Evolutionary conservation across 768 basidiomycete genomes (phyloP).

Genomic region (Sporobolomyces pararoseus): DNA sequence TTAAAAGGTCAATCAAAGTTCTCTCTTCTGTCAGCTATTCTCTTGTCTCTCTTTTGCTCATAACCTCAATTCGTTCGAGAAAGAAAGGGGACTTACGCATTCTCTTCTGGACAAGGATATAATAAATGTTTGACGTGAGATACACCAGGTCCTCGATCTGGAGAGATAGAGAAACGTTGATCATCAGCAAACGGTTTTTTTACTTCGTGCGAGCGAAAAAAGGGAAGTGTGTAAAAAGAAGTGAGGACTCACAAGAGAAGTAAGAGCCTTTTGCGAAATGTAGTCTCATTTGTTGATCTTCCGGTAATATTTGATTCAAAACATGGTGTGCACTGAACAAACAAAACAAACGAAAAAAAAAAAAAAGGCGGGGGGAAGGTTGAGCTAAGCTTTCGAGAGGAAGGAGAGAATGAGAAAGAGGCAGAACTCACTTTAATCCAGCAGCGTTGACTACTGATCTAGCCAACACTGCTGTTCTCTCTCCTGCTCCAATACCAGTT

Average conservation of each 20-base stretch:
- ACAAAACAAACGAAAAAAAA: too few relatives aligned
- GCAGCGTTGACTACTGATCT: conserved; percentile 76
- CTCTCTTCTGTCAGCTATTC: neutral
- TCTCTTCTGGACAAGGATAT: conserved; percentile 73
- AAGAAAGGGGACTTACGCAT: conserved; percentile 46
- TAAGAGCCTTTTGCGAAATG: conserved; percentile 83
- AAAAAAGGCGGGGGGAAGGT: too few relatives aligned
- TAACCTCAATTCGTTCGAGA: too few relatives aligned
- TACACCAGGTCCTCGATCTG: conserved; percentile 70
- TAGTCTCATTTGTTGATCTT: conserved; percentile 49
- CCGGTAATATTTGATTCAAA: conserved; percentile 42
- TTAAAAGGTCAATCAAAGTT: neutral
- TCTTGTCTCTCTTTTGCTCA: too few relatives aligned
- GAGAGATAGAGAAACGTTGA: neutral
- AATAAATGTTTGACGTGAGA: conserved; percentile 68
- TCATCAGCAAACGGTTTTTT: too few relatives aligned
- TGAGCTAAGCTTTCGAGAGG: too few relatives aligned
- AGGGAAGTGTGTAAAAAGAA: neutral
- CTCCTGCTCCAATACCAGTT: conserved; percentile 42
- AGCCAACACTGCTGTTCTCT: conserved; percentile 64
- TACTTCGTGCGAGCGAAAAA: too few relatives aligned
- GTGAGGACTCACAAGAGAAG: conserved; percentile 56
- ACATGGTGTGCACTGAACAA: conserved; percentile 42
- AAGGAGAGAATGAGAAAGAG: too few relatives aligned
- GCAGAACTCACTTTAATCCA: conserved; percentile 58